Conservation (phyloP, 352 stramenopile genomes). For the Poterioochromonas sp. region DNA sequence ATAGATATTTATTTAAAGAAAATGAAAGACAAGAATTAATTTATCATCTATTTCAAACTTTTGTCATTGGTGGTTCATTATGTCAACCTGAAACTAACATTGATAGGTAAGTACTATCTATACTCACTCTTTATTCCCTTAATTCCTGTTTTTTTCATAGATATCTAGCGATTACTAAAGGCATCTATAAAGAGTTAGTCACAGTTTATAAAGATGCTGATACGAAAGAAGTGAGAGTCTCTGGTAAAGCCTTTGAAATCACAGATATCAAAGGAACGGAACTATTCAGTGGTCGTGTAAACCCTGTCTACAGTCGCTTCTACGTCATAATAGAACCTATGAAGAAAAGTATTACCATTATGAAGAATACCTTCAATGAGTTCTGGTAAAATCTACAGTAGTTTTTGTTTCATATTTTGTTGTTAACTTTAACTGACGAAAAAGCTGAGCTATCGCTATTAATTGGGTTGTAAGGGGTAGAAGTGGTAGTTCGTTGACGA, state of each 20-base stretch:
- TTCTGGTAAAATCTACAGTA: slow-evolving; percentile 27
- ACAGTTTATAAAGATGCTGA: not conserved
- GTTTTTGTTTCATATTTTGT: too few species aligned
- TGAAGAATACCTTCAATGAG: not conserved
- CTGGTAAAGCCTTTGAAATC: not conserved
- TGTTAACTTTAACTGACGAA: too few species aligned
- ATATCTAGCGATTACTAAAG: slow-evolving; percentile 18
- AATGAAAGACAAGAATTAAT: slow-evolving; percentile 20
- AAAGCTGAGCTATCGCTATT: too few species aligned
- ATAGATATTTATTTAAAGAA: not conserved
- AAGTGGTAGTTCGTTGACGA: too few species aligned
- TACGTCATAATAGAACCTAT: not conserved
- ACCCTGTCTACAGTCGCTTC: not conserved
- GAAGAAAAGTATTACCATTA: not conserved
- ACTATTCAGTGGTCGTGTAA: not conserved
- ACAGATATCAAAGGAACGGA: not conserved
- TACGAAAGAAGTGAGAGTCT: not conserved
- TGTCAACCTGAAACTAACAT: slow-evolving; percentile 7
- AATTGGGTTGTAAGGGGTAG: too few species aligned
- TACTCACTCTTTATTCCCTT: not conserved
- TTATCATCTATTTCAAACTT: slow-evolving; percentile 1
- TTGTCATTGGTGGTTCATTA: slow-evolving; percentile 12
- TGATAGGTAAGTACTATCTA: not conserved
- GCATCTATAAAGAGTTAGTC: slow-evolving; percentile 13
- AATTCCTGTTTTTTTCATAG: not conserved